Conservation (phyloP, 805 yeast species). For the Osmozyma mogii region DNA sequence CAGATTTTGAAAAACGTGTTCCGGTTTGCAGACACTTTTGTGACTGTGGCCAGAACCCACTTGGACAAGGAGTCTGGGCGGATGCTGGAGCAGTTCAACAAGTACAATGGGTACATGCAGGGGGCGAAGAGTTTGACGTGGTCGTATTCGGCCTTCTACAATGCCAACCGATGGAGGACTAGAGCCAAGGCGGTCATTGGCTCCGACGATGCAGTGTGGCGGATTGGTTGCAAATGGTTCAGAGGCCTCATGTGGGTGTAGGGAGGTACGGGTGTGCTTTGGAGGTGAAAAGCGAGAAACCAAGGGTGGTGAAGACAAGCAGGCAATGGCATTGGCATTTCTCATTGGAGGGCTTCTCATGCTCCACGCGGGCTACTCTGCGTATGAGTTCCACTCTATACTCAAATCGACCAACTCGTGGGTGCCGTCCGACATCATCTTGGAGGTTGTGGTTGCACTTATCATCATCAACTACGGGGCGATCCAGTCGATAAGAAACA, state of each 20-base stretch:
- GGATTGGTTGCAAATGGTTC: not conserved
- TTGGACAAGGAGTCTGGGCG: conserved; percentile 52
- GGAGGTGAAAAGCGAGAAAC: too few relatives aligned
- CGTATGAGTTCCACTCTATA: conserved; percentile 43
- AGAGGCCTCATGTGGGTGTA: not conserved
- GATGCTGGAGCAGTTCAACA: conserved; percentile 86
- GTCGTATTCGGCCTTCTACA: conserved; percentile 78
- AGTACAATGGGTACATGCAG: conserved; percentile 71
- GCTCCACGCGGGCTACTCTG: conserved; percentile 46
- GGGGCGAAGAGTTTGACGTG: conserved; percentile 88
- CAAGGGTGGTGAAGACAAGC: too few relatives aligned
- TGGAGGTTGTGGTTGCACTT: conserved; percentile 46
- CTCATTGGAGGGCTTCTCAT: conserved; percentile 15
- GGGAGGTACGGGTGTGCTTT: too few relatives aligned
- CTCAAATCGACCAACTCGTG: conserved; percentile 14
- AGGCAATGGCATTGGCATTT: conserved; percentile 12
- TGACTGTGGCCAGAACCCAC: conserved; percentile 51
- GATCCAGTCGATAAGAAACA: conserved; percentile 21
- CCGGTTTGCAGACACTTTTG: conserved; percentile 58
- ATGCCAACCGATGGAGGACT: conserved; percentile 56
- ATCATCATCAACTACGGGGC: conserved; percentile 34
- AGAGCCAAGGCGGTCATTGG: not conserved
- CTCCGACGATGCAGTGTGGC: not conserved
- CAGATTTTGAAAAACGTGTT: conserved; percentile 33
- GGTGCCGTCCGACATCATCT: conserved; percentile 39